Base-by-base conservation (phyloP, 2,329 filamentous ascomycete species). In the Penicillium fuscoglaucum region DNA sequence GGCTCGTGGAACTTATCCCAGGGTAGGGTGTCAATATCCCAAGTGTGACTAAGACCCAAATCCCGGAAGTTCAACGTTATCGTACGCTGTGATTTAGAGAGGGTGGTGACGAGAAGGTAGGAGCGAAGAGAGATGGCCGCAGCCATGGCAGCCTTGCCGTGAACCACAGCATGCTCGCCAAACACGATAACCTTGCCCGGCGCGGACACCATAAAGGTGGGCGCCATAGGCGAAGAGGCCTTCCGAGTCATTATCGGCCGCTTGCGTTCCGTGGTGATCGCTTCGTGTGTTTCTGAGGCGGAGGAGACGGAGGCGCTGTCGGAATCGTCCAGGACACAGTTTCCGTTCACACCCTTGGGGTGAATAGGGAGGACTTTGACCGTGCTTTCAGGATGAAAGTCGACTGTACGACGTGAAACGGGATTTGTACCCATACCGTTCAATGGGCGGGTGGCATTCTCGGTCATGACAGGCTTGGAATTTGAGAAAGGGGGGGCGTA, bases 171-270 rank as follows among this genome's bases (percentile, higher is more conserved):
- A 79, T 99, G 95, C 76, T 99, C 95, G 66, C 95, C 95, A 78
- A 93, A 98, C 53, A 98, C 91, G 74, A 99, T 99, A 72, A 97
- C 95, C 76, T 99, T 99, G 63, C 93, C 96, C 0, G 95, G 95
- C 2, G 96, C 93, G 17, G 95, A 98, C 57, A 98, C 93, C 90
- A 99, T 96, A 74, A 99, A 99, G 61, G 93, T 82, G 44, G 93
- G 93, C 78, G 95, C 83, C 79, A 88, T 84, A 1, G 86, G 85
- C 49, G 83, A 83, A 24, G 79, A 81, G 6, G 74, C 59, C 61
- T 81, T 80, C 52, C 65, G 65, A 47, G 64, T 43, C 65, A 67
- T 67, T 44, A 28, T 58, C 17, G 64, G 64, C 17, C 59, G 64
- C 33, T 51, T 49, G 39, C 29, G 26, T 52, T 56, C 29, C 24